These are phyloP conservation scores for Iberis pinnata DNA, from an alignment of 345 rosid genomes.

Conservation along the genomic window DNA sequence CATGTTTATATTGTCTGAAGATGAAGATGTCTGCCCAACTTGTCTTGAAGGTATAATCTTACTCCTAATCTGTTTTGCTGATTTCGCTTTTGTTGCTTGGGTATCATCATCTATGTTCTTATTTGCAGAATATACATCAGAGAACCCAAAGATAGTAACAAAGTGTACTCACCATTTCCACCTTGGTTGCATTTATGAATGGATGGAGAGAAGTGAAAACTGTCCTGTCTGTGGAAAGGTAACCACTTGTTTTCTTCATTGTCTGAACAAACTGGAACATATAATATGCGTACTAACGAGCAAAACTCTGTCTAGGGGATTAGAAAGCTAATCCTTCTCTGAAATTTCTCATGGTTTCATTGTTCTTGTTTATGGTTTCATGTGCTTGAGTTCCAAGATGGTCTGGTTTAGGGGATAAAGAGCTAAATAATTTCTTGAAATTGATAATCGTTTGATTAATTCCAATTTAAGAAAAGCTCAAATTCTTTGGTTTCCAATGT, in stretches of 20 bases:
- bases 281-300: background rate
- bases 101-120: background rate
- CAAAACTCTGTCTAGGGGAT: no score
- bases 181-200: conserved; percentile 95
- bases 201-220: conserved; percentile 99
- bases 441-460: no score
- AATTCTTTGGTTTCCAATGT: background rate
- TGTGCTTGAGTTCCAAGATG: no score
- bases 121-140: conserved; percentile 74
- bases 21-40: conserved; percentile 94
- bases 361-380: no score
- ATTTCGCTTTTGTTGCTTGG: background rate
- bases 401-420: no score
- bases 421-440: no score
- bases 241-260: conserved; percentile 15
- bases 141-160: conserved; percentile 88
- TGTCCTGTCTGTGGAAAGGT: conserved; percentile 99
- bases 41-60: conserved; percentile 78
- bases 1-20: conserved; percentile 53
- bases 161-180: conserved; percentile 94
- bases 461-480: background rate
- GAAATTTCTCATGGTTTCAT: no score
- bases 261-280: background rate
- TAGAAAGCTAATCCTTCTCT: no score
- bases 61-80: no score